These are phyloP conservation scores for Lojkania enalia DNA, from an alignment of 2,329 filamentous ascomycete genomes.

Conservation along the genomic window DNA sequence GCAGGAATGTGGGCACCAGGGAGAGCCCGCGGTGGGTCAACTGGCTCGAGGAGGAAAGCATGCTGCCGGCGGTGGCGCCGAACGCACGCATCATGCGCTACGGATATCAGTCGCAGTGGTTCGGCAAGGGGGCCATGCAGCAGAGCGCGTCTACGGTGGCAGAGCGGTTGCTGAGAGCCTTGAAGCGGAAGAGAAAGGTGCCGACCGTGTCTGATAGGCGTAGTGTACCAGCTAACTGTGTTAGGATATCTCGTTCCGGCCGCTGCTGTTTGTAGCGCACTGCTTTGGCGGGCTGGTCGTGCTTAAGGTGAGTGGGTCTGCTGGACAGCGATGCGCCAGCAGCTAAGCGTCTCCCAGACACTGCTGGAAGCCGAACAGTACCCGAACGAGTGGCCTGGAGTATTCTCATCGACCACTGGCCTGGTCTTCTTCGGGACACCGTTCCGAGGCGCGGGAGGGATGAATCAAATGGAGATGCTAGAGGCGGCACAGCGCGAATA, in stretches of 20 bases:
- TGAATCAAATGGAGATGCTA: conserved; percentile 30
- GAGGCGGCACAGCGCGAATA: conserved; percentile 25
- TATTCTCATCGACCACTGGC: conserved; percentile 26
- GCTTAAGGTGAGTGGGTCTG: conserved; percentile 22
- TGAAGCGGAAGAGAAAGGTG: conserved; percentile 24
- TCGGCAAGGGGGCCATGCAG: conserved; percentile 24
- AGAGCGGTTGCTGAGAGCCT: conserved; percentile 20
- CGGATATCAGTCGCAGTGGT: conserved; percentile 32
- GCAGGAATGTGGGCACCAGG: conserved; percentile 27
- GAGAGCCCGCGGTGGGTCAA: conserved; percentile 24
- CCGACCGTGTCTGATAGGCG: conserved; percentile 1
- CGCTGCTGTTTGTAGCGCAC: conserved; percentile 30
- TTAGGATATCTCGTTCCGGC: conserved; percentile 22
- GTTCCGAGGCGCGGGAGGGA: conserved; percentile 28
- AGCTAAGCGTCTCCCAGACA: conserved; percentile 17
- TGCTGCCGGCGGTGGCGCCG: conserved; percentile 25
- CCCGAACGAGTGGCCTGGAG: conserved; percentile 19
- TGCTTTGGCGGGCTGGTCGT: conserved; percentile 31
- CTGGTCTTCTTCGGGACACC: conserved; percentile 30
- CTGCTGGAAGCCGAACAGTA: conserved; percentile 19
- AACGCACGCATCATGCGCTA: conserved; percentile 34
- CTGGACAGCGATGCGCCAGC: conserved; percentile 1
- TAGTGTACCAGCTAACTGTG: conserved; percentile 5
- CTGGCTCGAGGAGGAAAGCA: conserved; percentile 27
- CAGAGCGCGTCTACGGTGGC: conserved; percentile 24